Evolutionary conservation across 805 yeast genomes (phyloP).

Genomic region (Starmerella tilneyi): DNA sequence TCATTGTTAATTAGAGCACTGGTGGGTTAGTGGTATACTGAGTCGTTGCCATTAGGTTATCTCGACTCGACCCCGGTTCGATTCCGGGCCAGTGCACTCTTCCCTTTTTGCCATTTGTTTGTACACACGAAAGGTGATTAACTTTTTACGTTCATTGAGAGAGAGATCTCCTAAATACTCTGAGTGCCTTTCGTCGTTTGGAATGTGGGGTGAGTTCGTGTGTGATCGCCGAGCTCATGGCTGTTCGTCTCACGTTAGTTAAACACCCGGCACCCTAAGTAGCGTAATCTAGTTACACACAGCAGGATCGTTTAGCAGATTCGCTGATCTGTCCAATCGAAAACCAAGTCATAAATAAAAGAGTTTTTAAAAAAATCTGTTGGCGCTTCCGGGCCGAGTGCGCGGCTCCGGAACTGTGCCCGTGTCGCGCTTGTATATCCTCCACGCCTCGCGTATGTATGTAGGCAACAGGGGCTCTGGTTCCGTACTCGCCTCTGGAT

Average conservation of each 20-base stretch:
- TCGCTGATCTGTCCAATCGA: too few species aligned
- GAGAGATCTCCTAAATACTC: too few species aligned
- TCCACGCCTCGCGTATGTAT: slow-evolving; percentile 82
- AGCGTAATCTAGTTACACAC: too few species aligned
- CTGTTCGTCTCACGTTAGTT: too few species aligned
- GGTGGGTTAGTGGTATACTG: slow-evolving; percentile 26
- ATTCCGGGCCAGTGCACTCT: slow-evolving; percentile 25
- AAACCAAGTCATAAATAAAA: neutral
- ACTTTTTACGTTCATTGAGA: too few species aligned
- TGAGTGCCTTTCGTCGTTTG: too few species aligned
- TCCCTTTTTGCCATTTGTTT: slow-evolving; percentile 9
- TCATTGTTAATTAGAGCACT: slow-evolving; percentile 12
- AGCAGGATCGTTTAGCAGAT: too few species aligned
- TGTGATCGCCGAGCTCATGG: too few species aligned
- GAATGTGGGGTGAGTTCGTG: too few species aligned
- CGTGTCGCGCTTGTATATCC: slow-evolving; percentile 57
- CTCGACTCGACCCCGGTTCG: slow-evolving; percentile 25
- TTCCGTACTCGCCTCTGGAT: slow-evolving; percentile 23
- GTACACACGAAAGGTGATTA: too few species aligned
- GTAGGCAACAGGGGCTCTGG: slow-evolving; percentile 62
- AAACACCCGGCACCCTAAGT: too few species aligned
- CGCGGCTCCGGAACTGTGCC: slow-evolving; percentile 51
- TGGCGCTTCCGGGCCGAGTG: slow-evolving; percentile 65
- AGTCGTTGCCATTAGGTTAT: slow-evolving; percentile 22
- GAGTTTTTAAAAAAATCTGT: slow-evolving; percentile 26